These are phyloP conservation scores for Claviceps humidiphila DNA, from an alignment of 2,329 filamentous ascomycete genomes.

Conservation along the genomic window DNA sequence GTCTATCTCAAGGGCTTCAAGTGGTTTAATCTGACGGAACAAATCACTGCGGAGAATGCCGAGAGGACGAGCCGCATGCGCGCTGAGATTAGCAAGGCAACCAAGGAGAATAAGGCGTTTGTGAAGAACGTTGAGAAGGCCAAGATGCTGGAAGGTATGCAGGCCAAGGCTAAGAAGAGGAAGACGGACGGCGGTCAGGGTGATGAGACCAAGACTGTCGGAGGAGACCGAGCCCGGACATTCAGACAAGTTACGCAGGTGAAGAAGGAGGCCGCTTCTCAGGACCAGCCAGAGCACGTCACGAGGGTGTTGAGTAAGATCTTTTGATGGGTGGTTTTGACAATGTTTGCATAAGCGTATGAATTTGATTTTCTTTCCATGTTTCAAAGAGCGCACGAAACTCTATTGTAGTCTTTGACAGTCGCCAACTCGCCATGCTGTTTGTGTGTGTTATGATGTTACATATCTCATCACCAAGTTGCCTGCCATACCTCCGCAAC, in stretches of 20 bases:
- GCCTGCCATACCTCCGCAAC: too few relatives aligned
- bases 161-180: slow-evolving; percentile 38
- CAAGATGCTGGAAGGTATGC: slow-evolving; percentile 67
- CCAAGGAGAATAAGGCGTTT: slow-evolving; percentile 71
- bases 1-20: slow-evolving; percentile 75
- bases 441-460: too few relatives aligned
- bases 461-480: too few relatives aligned
- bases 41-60: slow-evolving; percentile 71
- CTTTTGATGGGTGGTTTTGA: slow-evolving; percentile 29
- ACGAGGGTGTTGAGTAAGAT: slow-evolving; percentile 51
- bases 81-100: slow-evolving; percentile 63
- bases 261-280: slow-evolving; percentile 30
- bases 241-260: slow-evolving; percentile 56
- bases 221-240: slow-evolving; percentile 23
- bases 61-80: slow-evolving; percentile 63
- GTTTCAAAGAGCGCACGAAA: too few relatives aligned
- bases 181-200: slow-evolving; percentile 15
- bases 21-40: slow-evolving; percentile 62
- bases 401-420: too few relatives aligned
- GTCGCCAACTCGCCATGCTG: too few relatives aligned
- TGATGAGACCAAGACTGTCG: slow-evolving; percentile 9
- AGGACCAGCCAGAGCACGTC: slow-evolving; percentile 41
- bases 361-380: too few relatives aligned
- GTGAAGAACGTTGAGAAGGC: slow-evolving; percentile 65
- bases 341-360: not conserved